Conservation (phyloP, 176 grass and related monocot species). For the Oryza punctata region DNA sequence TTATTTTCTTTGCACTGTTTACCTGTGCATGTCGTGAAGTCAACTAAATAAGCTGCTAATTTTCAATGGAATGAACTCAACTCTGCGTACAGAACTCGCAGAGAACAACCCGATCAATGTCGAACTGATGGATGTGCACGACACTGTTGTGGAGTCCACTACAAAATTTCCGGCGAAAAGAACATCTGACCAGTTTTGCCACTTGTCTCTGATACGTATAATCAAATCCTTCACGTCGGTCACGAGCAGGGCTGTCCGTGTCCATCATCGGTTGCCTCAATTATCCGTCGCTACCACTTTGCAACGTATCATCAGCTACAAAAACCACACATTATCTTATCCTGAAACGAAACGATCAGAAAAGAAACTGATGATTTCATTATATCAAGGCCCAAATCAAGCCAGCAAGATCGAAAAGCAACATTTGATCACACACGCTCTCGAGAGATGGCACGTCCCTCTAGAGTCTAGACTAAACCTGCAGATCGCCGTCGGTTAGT, state of each 20-base stretch:
- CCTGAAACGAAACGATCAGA: background rate
- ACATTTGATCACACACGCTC: background rate
- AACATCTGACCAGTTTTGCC: conserved; percentile 25
- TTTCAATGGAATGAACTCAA: background rate
- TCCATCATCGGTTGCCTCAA: background rate
- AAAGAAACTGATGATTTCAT: background rate
- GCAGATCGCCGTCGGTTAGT: background rate
- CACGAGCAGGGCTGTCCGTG: background rate
- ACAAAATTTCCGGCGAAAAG: background rate
- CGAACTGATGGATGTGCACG: background rate
- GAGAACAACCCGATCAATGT: background rate
- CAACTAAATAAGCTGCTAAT: background rate
- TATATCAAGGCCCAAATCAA: background rate
- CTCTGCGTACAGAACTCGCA: background rate
- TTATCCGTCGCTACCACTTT: background rate
- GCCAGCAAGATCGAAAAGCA: background rate
- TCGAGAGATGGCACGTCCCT: background rate
- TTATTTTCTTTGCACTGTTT: background rate
- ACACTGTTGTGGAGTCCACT: background rate
- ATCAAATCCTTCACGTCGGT: background rate
- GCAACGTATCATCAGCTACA: background rate
- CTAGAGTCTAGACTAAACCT: background rate
- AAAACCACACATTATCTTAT: background rate
- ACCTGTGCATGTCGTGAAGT: background rate
- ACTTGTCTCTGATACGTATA: background rate